Conservation (phyloP, 305 asterid species). For the Salvia sclarea region DNA sequence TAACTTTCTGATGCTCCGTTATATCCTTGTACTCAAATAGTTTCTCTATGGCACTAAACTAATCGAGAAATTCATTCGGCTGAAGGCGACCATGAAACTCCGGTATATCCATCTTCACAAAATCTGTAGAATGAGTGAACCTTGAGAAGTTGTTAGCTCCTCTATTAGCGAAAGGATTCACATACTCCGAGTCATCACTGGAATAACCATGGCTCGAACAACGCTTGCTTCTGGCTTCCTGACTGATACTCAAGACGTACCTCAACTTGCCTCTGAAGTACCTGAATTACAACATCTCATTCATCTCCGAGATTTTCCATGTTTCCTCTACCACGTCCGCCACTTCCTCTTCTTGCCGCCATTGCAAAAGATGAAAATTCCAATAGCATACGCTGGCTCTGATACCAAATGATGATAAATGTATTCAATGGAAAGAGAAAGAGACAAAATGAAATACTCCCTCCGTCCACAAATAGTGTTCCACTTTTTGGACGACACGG, state of each 20-base stretch:
- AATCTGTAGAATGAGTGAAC: background rate
- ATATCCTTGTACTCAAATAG: background rate
- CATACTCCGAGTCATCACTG: background rate
- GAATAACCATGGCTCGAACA: background rate
- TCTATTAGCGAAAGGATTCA: background rate
- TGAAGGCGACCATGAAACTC: background rate
- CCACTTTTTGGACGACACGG: no score
- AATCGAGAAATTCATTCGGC: background rate
- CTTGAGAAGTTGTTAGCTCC: background rate
- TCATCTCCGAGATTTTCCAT: background rate
- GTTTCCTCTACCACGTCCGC: background rate
- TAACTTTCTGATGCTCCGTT: background rate
- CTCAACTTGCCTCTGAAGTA: background rate
- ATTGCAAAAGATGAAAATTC: background rate
- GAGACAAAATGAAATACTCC: no score
- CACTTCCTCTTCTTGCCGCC: background rate
- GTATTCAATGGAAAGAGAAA: background rate
- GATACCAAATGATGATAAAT: constrained; percentile 2
- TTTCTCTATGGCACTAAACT: background rate
- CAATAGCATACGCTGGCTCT: background rate
- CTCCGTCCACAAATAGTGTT: no score
- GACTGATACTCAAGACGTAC: background rate
- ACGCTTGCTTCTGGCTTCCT: background rate
- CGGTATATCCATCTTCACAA: background rate
- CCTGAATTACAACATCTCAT: background rate